Conservation (phyloP, 805 yeast genomes). For the Ogataea allantospora region DNA sequence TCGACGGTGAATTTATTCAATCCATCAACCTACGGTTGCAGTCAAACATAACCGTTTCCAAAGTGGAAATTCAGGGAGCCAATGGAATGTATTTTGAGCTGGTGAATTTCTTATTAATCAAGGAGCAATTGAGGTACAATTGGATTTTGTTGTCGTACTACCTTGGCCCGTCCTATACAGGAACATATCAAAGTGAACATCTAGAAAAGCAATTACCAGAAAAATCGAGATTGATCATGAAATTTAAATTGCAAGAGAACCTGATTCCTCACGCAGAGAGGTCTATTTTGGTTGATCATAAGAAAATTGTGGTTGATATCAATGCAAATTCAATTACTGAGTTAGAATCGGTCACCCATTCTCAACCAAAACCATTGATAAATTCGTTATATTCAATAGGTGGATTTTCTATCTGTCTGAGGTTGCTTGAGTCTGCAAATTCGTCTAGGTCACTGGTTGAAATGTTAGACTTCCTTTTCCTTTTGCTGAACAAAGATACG, state of each 20-base stretch:
- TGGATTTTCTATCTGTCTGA: constrained; percentile 47
- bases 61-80: constrained; percentile 17
- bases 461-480: constrained; percentile 42
- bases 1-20: constrained; percentile 49
- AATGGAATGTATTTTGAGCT: constrained; percentile 27
- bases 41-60: background rate
- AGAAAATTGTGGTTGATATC: constrained; percentile 20
- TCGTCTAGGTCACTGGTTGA: constrained; percentile 34
- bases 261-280: background rate
- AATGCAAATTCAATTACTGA: constrained; percentile 14
- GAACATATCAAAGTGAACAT: constrained; percentile 39
- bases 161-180: constrained; percentile 51
- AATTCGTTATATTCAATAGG: constrained; percentile 43
- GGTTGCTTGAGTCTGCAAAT: constrained; percentile 44
- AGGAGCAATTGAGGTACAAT: constrained; percentile 39
- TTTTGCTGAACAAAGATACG: constrained; percentile 46
- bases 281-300: background rate
- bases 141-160: constrained; percentile 51
- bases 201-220: constrained; percentile 41
- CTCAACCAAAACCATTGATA: constrained; percentile 17
- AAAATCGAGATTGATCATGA: constrained; percentile 29
- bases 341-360: constrained; percentile 3
- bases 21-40: constrained; percentile 17
- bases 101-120: constrained; percentile 39
- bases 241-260: constrained; percentile 21